Conservation (phyloP, 352 stramenopile genomes). For the Phytopythium helicoides region DNA sequence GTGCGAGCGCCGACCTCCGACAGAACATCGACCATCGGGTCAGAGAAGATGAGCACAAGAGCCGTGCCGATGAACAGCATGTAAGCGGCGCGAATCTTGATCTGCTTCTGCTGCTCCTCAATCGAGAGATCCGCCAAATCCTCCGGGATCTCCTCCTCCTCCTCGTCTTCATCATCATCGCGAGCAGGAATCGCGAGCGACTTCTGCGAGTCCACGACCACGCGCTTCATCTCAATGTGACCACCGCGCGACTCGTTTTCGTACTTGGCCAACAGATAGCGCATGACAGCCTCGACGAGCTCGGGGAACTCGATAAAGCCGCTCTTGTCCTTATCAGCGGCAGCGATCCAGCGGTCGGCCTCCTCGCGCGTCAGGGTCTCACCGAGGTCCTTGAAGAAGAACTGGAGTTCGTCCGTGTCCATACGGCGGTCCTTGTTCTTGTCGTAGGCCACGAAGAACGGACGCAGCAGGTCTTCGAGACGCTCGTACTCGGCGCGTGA, state of each 20-base stretch:
- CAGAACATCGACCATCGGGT: constrained; percentile 98
- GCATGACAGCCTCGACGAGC: constrained; percentile 90
- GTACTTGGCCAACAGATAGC: constrained; percentile 82
- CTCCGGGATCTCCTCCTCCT: constrained; percentile 94
- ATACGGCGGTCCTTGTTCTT: constrained; percentile 89
- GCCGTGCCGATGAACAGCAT: constrained; percentile 94
- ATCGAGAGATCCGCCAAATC: constrained; percentile 92
- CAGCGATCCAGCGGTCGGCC: constrained; percentile 76
- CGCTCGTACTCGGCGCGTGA: constrained; percentile 55
- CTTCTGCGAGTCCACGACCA: constrained; percentile 47
- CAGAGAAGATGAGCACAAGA: constrained; percentile 95
- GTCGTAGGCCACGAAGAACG: constrained; percentile 95
- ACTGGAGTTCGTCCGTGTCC: constrained; percentile 88
- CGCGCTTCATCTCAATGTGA: constrained; percentile 51
- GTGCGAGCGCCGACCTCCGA: constrained; percentile 90
- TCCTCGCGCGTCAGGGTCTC: constrained; percentile 84
- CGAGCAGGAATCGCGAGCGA: constrained; percentile 36
- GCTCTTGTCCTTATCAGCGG: constrained; percentile 91
- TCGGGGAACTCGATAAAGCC: constrained; percentile 94
- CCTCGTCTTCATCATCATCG: constrained; percentile 85
- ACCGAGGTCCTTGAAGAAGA: constrained; percentile 94
- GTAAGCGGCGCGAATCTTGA: constrained; percentile 93
- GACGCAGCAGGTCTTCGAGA: constrained; percentile 90
- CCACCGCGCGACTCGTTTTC: constrained; percentile 51
- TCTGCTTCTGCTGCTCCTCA: constrained; percentile 94